Evolutionary conservation across 768 basidiomycete species (phyloP), one percentile per base, ranked within the genome.

Genomic region (Podaxis sp.): DNA sequence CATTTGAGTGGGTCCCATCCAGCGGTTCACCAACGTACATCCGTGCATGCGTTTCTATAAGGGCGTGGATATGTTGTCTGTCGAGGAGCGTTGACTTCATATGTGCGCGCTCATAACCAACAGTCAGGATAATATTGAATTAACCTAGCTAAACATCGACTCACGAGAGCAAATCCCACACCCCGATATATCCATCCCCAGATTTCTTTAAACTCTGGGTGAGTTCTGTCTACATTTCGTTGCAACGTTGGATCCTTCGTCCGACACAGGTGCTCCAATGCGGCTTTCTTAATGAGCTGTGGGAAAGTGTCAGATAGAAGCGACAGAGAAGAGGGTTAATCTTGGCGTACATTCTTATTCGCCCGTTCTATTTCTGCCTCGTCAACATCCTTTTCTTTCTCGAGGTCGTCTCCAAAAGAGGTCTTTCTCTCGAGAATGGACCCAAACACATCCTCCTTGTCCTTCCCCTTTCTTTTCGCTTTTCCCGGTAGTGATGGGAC

Each of bases 271-370:
- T 79, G 72, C 50, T 79, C 77, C 13, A 80, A 74, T 3, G 80
- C 69, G 0, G 72, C 71, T 56, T 76, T 77, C 67, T 82, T 84
- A 66, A 85, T 79, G 49, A 73, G 72, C 84, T 85, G 63, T 6
- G 60, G 37, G 38, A 49, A 58, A 36, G 20, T 37, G 51, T 52
- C 49, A 60, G 61, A 62, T 33, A 44, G 44, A 48, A 53, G 50
- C 37, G 17, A n/a, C 2, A 33, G 15, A 55, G 53, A 37, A 33
- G 56, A 51, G 46, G 28, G 46, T 56, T 50, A 44, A 58, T 36
- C 46, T 60, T 15, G 20, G 0, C 20, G 72, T 65, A 89, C 89
- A 64, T 79, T 80, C 72, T 87, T 90, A 69, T 89, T 90, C 4
- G 78, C 76, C 66, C 77, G 82, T 74, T 90, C 88, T 46, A 84